These are phyloP conservation scores for Rhododendron griersonianum DNA, from an alignment of 148 eudicot genomes.

Conservation along the genomic window DNA sequence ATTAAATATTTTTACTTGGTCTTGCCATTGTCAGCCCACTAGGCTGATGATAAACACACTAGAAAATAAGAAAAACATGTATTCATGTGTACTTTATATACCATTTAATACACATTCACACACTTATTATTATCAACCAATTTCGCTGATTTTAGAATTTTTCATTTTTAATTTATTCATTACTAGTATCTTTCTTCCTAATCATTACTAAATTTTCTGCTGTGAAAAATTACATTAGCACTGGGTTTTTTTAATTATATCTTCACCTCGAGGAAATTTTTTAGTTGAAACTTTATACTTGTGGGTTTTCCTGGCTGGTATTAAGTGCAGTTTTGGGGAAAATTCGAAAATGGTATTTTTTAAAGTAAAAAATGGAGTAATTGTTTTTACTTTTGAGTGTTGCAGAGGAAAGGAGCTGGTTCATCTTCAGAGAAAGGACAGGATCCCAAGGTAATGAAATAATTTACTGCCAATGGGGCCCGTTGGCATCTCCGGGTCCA, in stretches of 20 bases:
- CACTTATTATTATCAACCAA: too few relatives aligned
- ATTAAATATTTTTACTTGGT: too few relatives aligned
- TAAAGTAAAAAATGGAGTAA: not conserved
- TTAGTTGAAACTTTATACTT: not conserved
- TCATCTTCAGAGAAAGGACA: constrained; percentile 67
- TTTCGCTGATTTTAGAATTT: too few relatives aligned
- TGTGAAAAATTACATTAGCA: not conserved
- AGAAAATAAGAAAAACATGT: too few relatives aligned
- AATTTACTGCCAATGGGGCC: not conserved
- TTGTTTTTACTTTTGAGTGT: constrained; percentile 3
- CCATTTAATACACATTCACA: too few relatives aligned
- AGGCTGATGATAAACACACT: too few relatives aligned
- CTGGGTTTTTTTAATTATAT: not conserved
- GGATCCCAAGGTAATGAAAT: constrained; percentile 74
- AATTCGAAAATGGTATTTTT: not conserved
- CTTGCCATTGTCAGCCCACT: too few relatives aligned
- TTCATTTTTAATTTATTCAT: not conserved
- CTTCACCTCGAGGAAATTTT: not conserved
- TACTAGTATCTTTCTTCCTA: not conserved
- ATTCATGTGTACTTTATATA: too few relatives aligned
- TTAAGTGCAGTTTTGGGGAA: not conserved
- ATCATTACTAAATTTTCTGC: not conserved
- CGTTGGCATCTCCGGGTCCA: too few relatives aligned
- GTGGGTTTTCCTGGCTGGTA: not conserved
- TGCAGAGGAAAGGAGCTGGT: constrained; percentile 71